phyloP scores from a whole-genome alignment of 2,329 filamentous ascomycete species.

The Basipetospora chlamydospora region DNA sequence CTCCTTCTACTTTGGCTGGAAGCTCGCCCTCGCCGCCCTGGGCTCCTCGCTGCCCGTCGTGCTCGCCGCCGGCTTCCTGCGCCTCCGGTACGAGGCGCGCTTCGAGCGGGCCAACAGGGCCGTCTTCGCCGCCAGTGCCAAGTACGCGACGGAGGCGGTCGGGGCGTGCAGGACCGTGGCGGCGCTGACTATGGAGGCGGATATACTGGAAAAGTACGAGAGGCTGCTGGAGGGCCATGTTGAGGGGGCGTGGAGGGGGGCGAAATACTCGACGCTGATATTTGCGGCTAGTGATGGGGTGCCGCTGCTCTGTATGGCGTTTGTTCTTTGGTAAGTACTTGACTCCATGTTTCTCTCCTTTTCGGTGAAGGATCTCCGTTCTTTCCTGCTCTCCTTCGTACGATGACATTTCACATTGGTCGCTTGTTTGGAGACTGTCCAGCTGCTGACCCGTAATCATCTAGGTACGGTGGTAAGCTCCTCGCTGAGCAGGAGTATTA shows the following conservation, averaged over 20 bases:
- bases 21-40: constrained; percentile 22
- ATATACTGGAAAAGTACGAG: constrained; percentile 10
- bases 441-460: background rate
- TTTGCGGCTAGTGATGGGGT: constrained; percentile 8
- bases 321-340: constrained; percentile 8
- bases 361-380: no score
- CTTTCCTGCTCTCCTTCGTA: no score
- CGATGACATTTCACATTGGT: no score
- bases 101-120: constrained; percentile 5
- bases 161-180: constrained; percentile 10
- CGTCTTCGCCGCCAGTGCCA: constrained; percentile 5
- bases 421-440: no score
- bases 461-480: constrained; percentile 7
- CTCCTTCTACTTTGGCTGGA: constrained; percentile 20
- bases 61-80: constrained; percentile 30
- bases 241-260: constrained; percentile 3
- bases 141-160: constrained; percentile 7
- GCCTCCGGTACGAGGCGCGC: constrained; percentile 17
- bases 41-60: constrained; percentile 20
- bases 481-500: constrained; percentile 6
- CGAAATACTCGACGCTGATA: constrained; percentile 3
- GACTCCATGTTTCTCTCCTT: background rate
- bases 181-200: constrained; percentile 14
- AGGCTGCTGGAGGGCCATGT: constrained; percentile 5
- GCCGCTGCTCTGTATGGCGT: constrained; percentile 8